Percentiles rank a stretch among this genome's conserved stretches.
Conservation (phyloP, 2,329 filamentous ascomycete genomes). For the Leptographium flavum region DNA sequence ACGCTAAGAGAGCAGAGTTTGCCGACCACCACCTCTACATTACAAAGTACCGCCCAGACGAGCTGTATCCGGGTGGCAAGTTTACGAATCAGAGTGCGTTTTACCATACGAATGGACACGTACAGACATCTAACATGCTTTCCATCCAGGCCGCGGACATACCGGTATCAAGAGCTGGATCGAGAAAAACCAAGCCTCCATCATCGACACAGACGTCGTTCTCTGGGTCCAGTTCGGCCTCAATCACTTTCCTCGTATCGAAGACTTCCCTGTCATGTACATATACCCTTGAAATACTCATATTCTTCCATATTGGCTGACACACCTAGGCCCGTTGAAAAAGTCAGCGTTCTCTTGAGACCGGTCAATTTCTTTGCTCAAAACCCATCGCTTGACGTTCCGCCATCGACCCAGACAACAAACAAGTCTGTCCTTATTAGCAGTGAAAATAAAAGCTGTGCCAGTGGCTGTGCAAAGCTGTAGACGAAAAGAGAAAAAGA, state of each 20-base stretch:
- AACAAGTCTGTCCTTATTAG: not conserved
- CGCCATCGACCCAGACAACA: not conserved
- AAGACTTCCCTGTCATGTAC: constrained; percentile 54
- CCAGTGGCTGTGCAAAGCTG: not conserved
- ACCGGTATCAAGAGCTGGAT: constrained; percentile 12
- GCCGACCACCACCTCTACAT: constrained; percentile 28
- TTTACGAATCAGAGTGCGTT: constrained; percentile 25
- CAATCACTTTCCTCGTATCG: constrained; percentile 49
- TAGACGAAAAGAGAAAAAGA: not conserved
- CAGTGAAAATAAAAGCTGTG: not conserved
- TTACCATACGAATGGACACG: no score
- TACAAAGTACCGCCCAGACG: constrained; percentile 25
- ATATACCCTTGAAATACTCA: not conserved
- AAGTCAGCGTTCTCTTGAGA: constrained; percentile 1
- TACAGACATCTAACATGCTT: not conserved
- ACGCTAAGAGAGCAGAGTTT: constrained; percentile 25
- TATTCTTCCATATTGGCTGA: not conserved
- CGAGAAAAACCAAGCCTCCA: constrained; percentile 17
- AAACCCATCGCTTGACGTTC: constrained; percentile 6
- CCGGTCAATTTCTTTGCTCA: constrained; percentile 5
- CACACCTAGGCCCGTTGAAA: constrained; percentile 1
- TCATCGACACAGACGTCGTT: constrained; percentile 17
- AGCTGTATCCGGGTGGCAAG: constrained; percentile 25
- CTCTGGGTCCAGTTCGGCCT: constrained; percentile 45
- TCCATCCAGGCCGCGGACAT: constrained; percentile 18